Conservation (phyloP, 179 eudicot genomes). For the Vitellaria paradoxa region DNA sequence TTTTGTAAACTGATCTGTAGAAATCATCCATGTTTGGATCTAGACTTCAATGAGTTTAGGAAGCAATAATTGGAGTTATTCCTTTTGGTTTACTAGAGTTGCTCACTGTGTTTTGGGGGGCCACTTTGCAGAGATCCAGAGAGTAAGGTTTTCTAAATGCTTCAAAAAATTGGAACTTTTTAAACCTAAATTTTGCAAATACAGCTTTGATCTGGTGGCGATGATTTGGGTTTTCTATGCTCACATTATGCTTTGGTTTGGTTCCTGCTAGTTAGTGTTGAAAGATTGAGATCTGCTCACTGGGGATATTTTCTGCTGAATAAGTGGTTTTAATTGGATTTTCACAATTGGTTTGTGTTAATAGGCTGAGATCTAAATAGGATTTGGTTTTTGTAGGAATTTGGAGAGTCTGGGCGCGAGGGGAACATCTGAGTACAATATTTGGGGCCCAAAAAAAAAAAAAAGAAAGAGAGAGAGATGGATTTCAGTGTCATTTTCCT, state of each 20-base stretch:
- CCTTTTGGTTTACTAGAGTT: not conserved
- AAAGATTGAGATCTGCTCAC: not conserved
- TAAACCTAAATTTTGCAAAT: not conserved
- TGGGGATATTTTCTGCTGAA: not conserved
- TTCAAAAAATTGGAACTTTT: not conserved
- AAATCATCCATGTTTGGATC: not conserved
- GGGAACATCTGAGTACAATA: too few relatives aligned
- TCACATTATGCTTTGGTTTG: not conserved
- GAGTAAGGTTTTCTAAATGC: not conserved
- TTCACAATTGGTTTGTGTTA: not conserved
- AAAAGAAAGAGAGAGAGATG: slow-evolving; percentile 15
- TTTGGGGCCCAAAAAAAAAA: not conserved
- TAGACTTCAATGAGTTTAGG: not conserved
- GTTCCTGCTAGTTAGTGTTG: not conserved
- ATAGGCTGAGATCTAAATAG: slow-evolving; percentile 10
- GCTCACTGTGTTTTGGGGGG: not conserved
- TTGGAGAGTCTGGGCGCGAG: not conserved
- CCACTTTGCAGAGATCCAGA: not conserved
- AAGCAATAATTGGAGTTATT: not conserved
- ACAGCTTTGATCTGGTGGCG: not conserved
- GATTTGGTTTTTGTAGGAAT: slow-evolving; percentile 16
- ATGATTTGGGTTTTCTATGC: not conserved
- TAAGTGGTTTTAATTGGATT: not conserved
- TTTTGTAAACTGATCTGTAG: not conserved
- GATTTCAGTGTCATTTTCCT: slow-evolving; percentile 25